Base-by-base conservation (phyloP, 306 rosid species). In the Quercus robur region DNA sequence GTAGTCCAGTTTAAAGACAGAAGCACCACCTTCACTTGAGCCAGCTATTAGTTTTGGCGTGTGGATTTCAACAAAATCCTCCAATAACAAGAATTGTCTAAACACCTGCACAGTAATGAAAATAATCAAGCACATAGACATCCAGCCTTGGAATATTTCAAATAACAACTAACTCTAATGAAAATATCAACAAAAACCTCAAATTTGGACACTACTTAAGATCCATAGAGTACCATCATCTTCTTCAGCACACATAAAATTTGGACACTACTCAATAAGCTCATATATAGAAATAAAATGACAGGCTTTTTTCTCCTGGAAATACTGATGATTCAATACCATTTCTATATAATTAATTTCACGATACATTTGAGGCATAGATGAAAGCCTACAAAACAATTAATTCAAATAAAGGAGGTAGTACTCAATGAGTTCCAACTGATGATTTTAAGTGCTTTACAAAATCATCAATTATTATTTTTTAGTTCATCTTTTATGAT, bases 21-120 rank as follows among this genome's bases (percentile, higher is more conserved):
- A 78, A 75, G 99, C 96, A 81, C 99, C 98, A 55, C 99, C 99
- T 78, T 95, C 99, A 87, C 99, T 95, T 20, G 98, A 87, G 35
- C 99, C 97, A 67, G 90, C 96, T 71, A 91, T 91, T 84, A 90
- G 35, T 77, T 93, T 93, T 23, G 99, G 98, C 0, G 97, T 89
- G 86, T 93, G 97, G 77, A 95, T 93, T 88, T 89, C 97, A 74
- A 87, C 77, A 79, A 89, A 89, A 26, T 51, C 86, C 71, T 85
- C 79, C 6, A 81, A 73, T 69, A 80, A 51, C 75, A 95, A 85
- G 87, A 93, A 95, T 75, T 93, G 85, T 81, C 94, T 85, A 73
- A 95, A 95, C 4, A 73, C 85, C 99, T 95, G 92, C 83, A 41
- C 14, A 52, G 80, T 26, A 46, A 70, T 17, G 19, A 61, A 81